These are phyloP conservation scores for Zymoseptoria pseudotritici DNA, from an alignment of 2,329 filamentous ascomycete species.

Conservation along the genomic window DNA sequence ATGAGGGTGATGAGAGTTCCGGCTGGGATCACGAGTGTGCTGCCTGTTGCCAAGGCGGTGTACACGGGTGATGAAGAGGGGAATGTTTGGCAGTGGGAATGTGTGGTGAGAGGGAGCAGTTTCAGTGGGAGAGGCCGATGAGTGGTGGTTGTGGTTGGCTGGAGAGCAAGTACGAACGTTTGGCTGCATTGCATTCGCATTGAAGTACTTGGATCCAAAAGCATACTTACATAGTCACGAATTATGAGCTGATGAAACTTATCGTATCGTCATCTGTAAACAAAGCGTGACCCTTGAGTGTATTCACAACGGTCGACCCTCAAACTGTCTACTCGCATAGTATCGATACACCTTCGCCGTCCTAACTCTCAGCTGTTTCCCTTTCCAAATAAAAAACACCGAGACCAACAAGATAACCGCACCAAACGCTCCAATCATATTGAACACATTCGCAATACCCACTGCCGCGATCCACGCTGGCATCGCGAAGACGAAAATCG, in stretches of 20 bases:
- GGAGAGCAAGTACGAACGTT: neutral
- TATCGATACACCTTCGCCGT: slow-evolving; percentile 29
- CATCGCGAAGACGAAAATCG: slow-evolving; percentile 41
- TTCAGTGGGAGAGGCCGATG: slow-evolving; percentile 12
- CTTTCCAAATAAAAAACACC: slow-evolving; percentile 28
- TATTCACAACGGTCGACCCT: slow-evolving; percentile 19
- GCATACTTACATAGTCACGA: neutral
- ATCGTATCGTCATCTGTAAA: neutral
- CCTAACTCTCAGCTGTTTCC: slow-evolving; percentile 29
- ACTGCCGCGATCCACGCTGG: slow-evolving; percentile 35
- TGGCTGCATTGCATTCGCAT: neutral
- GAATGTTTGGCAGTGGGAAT: slow-evolving; percentile 51
- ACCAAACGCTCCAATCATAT: slow-evolving; percentile 33
- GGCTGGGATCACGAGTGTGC: slow-evolving; percentile 76
- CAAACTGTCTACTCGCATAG: slow-evolving; percentile 30
- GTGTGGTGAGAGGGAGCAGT: slow-evolving; percentile 21
- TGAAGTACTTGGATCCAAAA: neutral
- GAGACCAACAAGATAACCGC: slow-evolving; percentile 27
- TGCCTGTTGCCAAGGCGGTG: slow-evolving; percentile 72
- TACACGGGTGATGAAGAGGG: slow-evolving; percentile 95
- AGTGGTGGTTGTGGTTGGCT: neutral
- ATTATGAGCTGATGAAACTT: neutral
- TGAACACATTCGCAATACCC: slow-evolving; percentile 37
- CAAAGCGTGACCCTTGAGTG: neutral
- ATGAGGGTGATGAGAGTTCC: slow-evolving; percentile 57